These are phyloP conservation scores for Echria macrotheca DNA, from an alignment of 495 filamentous ascomycete genomes.

Conservation along the genomic window DNA sequence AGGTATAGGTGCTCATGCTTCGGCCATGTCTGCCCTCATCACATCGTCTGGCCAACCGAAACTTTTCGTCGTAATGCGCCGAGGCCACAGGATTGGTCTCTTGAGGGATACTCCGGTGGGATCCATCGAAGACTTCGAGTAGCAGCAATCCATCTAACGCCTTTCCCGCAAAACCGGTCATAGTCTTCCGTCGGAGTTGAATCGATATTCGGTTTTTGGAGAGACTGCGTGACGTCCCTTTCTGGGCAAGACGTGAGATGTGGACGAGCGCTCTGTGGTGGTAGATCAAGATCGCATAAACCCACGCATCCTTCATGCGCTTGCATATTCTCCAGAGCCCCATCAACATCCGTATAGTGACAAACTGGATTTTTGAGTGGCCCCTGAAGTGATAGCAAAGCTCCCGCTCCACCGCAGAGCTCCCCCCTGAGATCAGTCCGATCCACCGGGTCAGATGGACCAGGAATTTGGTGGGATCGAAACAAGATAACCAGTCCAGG, in stretches of 20 bases:
- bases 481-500: neutral
- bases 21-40: neutral
- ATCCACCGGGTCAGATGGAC: constrained; percentile 18
- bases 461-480: neutral
- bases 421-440: constrained; percentile 20
- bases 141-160: constrained; percentile 5
- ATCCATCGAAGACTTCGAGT: constrained; percentile 14
- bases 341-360: constrained; percentile 6
- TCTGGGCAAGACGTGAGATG: constrained; percentile 18
- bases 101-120: neutral
- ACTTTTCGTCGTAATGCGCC: constrained; percentile 18
- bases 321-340: constrained; percentile 16
- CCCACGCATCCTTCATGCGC: constrained; percentile 15
- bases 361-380: neutral
- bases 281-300: constrained; percentile 19
- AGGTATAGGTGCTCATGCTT: constrained; percentile 12
- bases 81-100: constrained; percentile 2
- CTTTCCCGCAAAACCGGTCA: constrained; percentile 18
- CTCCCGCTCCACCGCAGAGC: constrained; percentile 23
- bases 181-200: constrained; percentile 10
- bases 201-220: constrained; percentile 14
- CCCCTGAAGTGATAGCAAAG: constrained; percentile 19
- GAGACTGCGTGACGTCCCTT: constrained; percentile 16
- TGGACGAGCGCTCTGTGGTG: constrained; percentile 17
- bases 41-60: constrained; percentile 10